These are phyloP conservation scores for Psidium friedrichsthalianum DNA, from an alignment of 345 rosid species.

Conservation along the genomic window DNA sequence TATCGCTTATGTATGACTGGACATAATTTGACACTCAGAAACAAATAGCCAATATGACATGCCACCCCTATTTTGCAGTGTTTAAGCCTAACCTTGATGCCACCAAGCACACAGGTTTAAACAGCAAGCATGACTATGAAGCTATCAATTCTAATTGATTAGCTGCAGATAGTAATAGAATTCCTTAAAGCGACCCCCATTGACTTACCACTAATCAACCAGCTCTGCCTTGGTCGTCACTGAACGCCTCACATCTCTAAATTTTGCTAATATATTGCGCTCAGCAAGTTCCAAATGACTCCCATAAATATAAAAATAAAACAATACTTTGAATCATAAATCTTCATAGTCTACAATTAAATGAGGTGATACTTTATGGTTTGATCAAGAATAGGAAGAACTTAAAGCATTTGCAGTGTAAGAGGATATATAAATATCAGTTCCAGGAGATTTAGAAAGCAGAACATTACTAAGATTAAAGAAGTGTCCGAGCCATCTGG, in stretches of 20 bases:
- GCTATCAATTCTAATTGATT: neutral
- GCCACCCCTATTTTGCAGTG: neutral
- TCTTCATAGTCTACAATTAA: neutral
- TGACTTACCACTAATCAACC: neutral
- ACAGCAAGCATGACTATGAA: neutral
- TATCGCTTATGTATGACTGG: neutral
- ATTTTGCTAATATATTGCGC: neutral
- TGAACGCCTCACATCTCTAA: neutral
- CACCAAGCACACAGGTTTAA: neutral
- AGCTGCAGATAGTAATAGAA: neutral
- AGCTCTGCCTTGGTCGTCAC: neutral
- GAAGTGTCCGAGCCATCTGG: conserved; percentile 91
- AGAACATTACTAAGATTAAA: conserved; percentile 72
- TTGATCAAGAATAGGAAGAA: neutral
- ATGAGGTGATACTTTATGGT: neutral
- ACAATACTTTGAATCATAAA: neutral
- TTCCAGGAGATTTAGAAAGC: neutral
- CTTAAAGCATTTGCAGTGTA: neutral
- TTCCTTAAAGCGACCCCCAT: neutral
- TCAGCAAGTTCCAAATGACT: neutral
- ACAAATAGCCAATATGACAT: neutral
- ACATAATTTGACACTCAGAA: neutral
- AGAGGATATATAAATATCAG: neutral
- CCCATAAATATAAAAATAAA: neutral
- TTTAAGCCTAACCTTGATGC: neutral